A percentile compares a stretch with the other conserved stretches of the same genome.
Conservation (phyloP, 768 basidiomycete genomes). For the Suillus decipiens region DNA sequence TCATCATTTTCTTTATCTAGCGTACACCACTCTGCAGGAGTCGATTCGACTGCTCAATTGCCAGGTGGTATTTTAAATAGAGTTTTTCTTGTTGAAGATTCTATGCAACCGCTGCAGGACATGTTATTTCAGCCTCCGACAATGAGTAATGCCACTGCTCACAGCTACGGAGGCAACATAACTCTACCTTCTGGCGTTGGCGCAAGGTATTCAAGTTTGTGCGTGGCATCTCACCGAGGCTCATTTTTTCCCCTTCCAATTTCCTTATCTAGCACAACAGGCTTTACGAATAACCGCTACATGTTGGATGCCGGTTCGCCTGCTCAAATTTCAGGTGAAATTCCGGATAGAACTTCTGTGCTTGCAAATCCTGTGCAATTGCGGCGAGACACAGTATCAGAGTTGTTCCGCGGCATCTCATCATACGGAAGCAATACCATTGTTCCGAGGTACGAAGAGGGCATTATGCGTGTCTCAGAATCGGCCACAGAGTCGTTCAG, state of each 20-base stretch:
- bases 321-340: not conserved
- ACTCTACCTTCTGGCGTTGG: no score
- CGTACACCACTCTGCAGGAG: not conserved
- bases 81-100: not conserved
- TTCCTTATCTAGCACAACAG: not conserved
- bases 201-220: not conserved
- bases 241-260: not conserved
- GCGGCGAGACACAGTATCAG: not conserved
- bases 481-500: not conserved
- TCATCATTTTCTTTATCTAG: not conserved
- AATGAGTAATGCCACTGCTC: not conserved
- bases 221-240: not conserved
- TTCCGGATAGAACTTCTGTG: not conserved
- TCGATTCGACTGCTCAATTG: not conserved
- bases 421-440: not conserved
- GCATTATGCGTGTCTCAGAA: not conserved
- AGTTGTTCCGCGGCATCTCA: not conserved
- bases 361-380: not conserved
- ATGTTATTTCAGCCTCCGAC: not conserved
- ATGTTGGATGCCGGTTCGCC: not conserved
- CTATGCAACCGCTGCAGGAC: not conserved
- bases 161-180: not conserved
- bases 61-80: not conserved
- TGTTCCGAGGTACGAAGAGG: not conserved
- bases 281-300: not conserved